These are phyloP conservation scores for Aspergillus hortae DNA, from an alignment of 2,329 filamentous ascomycete genomes.

Conservation along the genomic window DNA sequence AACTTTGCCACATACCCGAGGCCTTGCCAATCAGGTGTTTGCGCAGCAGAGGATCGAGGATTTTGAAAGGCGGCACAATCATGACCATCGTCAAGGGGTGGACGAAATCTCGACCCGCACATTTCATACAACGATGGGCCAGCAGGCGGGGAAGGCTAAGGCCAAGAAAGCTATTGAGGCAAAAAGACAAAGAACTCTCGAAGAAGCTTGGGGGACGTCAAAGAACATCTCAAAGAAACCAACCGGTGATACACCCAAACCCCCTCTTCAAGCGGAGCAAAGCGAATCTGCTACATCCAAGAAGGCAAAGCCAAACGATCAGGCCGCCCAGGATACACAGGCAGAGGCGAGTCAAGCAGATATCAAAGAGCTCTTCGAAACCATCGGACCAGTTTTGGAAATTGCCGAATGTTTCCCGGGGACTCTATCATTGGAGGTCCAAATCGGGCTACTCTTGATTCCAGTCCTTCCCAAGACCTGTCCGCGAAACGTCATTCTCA, in stretches of 20 bases:
- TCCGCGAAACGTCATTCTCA: constrained; percentile 13
- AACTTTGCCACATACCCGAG: not conserved
- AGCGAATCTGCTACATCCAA: not conserved
- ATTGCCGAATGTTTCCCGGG: constrained; percentile 34
- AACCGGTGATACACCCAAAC: not conserved
- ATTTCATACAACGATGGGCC: constrained; percentile 29
- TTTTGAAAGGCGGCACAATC: constrained; percentile 10
- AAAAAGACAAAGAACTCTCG: constrained; percentile 25
- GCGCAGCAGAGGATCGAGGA: constrained; percentile 10
- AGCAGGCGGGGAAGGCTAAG: constrained; percentile 20
- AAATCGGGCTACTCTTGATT: constrained; percentile 35
- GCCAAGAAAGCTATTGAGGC: constrained; percentile 15
- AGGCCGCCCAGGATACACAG: not conserved
- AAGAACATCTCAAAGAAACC: constrained; percentile 9
- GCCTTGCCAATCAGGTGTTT: constrained; percentile 2
- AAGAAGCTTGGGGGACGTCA: constrained; percentile 25
- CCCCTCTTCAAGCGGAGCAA: not conserved
- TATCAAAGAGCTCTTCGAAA: constrained; percentile 24
- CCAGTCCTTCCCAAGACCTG: constrained; percentile 22
- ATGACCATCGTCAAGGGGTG: constrained; percentile 7
- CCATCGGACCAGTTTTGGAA: constrained; percentile 30
- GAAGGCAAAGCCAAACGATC: not conserved
- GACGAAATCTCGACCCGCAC: constrained; percentile 21
- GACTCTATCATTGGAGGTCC: constrained; percentile 31
- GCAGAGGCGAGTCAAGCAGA: constrained; percentile 5